phyloP scores from a whole-genome alignment of 805 yeast species.

The Wickerhamomyces kurtzmanii region DNA sequence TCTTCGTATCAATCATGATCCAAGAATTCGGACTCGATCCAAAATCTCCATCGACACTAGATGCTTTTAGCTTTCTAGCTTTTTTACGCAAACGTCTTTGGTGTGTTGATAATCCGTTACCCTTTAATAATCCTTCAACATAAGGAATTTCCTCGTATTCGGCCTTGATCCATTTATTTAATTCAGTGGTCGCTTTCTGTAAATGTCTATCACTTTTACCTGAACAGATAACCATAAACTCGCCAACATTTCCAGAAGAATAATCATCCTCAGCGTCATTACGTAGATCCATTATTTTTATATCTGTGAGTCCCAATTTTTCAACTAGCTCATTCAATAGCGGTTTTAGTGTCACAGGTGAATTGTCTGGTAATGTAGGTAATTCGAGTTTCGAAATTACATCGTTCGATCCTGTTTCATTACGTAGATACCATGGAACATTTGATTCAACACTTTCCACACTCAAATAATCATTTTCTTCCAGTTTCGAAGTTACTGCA shows the following conservation, averaged over 20 bases:
- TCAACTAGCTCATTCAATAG: constrained; percentile 37
- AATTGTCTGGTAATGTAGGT: constrained; percentile 49
- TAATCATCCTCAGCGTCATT: constrained; percentile 25
- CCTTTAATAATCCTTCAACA: constrained; percentile 65
- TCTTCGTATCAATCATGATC: constrained; percentile 67
- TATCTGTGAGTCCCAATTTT: constrained; percentile 57
- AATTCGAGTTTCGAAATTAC: constrained; percentile 24
- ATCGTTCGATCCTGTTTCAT: constrained; percentile 25
- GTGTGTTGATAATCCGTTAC: constrained; percentile 40
- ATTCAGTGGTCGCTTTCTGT: constrained; percentile 54
- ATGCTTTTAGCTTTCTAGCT: constrained; percentile 41
- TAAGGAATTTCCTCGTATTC: constrained; percentile 33
- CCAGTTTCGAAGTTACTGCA: no score
- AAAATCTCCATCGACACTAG: constrained; percentile 44
- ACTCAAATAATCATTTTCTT: no score
- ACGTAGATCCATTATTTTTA: constrained; percentile 57
- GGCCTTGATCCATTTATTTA: constrained; percentile 50
- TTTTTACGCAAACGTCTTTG: constrained; percentile 40
- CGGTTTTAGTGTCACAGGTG: constrained; percentile 43
- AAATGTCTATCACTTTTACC: constrained; percentile 75
- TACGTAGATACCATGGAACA: constrained; percentile 57
- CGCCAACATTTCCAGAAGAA: constrained; percentile 27
- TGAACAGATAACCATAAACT: constrained; percentile 54
- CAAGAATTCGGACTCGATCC: constrained; percentile 59
- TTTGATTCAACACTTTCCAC: no score